Evolutionary conservation across 176 grass and related monocot genomes (phyloP), one percentile per base, ranked within the genome.

Genomic region (Carex littledalei): DNA sequence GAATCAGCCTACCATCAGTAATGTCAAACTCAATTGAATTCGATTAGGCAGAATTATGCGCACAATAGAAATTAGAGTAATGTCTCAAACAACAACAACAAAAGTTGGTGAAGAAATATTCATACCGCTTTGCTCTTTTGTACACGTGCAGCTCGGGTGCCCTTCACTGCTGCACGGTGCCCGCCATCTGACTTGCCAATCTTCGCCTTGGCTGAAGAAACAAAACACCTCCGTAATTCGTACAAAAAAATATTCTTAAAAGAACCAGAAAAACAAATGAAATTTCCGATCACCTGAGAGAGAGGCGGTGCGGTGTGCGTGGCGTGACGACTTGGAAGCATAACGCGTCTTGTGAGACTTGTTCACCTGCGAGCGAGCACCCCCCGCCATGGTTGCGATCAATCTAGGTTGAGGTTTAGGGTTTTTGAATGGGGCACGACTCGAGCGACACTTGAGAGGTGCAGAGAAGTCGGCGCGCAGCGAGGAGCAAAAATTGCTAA

Each of bases 321-420:
- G 89, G 82, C 95, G 93, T 56, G 95, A 98, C 8, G 93, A 69
- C 88, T 98, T 98, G 69, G 95, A 93, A 22, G 93, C 89, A 83
- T 89, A 98, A 35, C 95, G 95, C 4, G 21, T 93, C 88, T 98
- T 98, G 89, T 98, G 95, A 72, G 91, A 15, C 88, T 98, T 98
- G 85, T 98, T 98, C 29, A 94, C 89, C 93, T 98, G 95, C 20
- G 95, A 60, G 3, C 91, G 89, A 15, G 84, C 69, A 34, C 89
- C 86, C 21, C 89, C 86, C 21, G 79, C 95, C 95, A 98, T 98
- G 66, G 39, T 26, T 60, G 83, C 83, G 14, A 61, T 29, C 79
- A 15, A 52, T 4, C 45, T 52, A 50, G 4, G 68, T 47, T 71
- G 17, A n/a, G 37, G 37, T 39, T 39, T 39, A 39, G 37, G 37